Conservation (phyloP, 768 basidiomycete species). For the Krasilnikovozyma curviuscula region DNA sequence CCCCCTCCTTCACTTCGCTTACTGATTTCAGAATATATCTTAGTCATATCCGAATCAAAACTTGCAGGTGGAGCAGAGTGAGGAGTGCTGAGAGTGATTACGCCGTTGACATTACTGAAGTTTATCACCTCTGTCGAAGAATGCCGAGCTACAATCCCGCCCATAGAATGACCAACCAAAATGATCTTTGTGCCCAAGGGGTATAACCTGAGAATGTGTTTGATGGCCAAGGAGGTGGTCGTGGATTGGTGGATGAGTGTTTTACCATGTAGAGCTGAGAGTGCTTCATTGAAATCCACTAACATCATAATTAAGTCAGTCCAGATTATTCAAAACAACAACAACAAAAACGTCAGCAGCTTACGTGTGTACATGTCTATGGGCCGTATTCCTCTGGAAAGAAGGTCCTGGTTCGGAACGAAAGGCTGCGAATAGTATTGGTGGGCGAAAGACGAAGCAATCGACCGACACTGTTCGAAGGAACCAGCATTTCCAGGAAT, state of each 20-base stretch:
- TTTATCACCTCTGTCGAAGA: slow-evolving; percentile 40
- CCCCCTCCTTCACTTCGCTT: not conserved
- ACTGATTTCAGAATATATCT: slow-evolving; percentile 38
- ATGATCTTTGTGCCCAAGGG: slow-evolving; percentile 42
- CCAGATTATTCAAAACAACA: not conserved
- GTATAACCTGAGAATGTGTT: slow-evolving; percentile 63
- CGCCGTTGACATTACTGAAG: slow-evolving; percentile 36
- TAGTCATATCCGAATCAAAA: slow-evolving; percentile 60
- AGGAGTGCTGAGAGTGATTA: slow-evolving; percentile 94
- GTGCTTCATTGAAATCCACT: slow-evolving; percentile 95
- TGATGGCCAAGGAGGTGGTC: slow-evolving; percentile 51
- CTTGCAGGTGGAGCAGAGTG: slow-evolving; percentile 72
- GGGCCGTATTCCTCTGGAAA: slow-evolving; percentile 32
- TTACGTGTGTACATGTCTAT: slow-evolving; percentile 74
- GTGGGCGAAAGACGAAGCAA: slow-evolving; percentile 72
- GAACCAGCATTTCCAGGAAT: slow-evolving; percentile 96
- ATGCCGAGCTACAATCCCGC: slow-evolving; percentile 71
- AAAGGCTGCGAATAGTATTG: slow-evolving; percentile 51
- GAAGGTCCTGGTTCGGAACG: slow-evolving; percentile 37
- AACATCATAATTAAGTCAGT: not conserved
- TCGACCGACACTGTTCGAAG: slow-evolving; percentile 78
- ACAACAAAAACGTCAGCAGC: slow-evolving; percentile 15
- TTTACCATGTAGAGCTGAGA: slow-evolving; percentile 81
- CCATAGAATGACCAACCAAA: slow-evolving; percentile 91
- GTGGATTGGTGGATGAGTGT: slow-evolving; percentile 64